Evolutionary conservation across 2,329 filamentous ascomycete species (phyloP), one percentile per base, ranked within the genome.

Genomic region (Peltaster fructicola): DNA sequence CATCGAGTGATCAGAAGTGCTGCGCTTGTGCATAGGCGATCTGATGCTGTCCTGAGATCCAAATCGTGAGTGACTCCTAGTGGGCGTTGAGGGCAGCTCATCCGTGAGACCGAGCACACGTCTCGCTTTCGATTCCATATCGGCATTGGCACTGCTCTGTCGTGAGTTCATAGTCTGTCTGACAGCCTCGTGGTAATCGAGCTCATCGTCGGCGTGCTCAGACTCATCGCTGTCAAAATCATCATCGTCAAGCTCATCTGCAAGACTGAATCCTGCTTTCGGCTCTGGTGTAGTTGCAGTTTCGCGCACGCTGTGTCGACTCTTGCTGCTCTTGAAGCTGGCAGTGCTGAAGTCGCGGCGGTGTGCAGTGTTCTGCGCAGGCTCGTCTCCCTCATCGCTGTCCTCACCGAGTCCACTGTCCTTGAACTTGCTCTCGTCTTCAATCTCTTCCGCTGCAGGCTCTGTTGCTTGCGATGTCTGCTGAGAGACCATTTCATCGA

Each of bases 401-500:
- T 61, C 61, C 32, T 62, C 57, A 6, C 56, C 56, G 18, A 57
- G 37, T 8, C 50, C 54, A 26, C 63, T 68, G 27, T 81, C 75
- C 32, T 63, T 66, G 19, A 57, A 61, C 3, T 54, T 54, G 18
- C 74, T 68, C 20, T 78, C 71, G 1, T 52, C 57, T 8, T 73
- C 68, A 3, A 53, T 37, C 5, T 46, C 45, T 14, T 43, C 41
- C 7, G 7, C 7, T 50, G 41, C 24, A 47, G 42, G 15, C 42
- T 37, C 17, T 34, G 31, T 24, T 33, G 19, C 27, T 42, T 35
- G 11, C 7, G 58, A 57, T 20, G 61, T 61, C 39, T 82, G 71
- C 29, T 70, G 69, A 3, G 67, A 63, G n/a, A 72, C 71, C 24
- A 98, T 68, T 50, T 95, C 88, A 17, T 85, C 80, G 21, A 98